phyloP scores from a whole-genome alignment of 148 eudicot species.

The Arctostaphylos glauca region DNA sequence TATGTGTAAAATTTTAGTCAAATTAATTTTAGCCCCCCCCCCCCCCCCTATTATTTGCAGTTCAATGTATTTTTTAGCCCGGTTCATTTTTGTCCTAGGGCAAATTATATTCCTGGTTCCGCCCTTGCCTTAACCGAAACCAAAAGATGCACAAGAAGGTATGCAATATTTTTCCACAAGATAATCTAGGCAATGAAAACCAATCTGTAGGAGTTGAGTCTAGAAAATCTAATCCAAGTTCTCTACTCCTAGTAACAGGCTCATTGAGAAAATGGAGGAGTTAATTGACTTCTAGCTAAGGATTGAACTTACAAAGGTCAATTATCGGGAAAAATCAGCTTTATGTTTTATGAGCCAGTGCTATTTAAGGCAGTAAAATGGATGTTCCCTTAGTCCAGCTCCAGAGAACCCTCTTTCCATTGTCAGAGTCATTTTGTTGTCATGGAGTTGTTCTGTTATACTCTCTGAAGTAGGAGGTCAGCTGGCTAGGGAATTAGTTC shows the following conservation, averaged over 20 bases:
- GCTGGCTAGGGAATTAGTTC: not conserved
- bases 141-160: not conserved
- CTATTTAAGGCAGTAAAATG: not conserved
- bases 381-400: not conserved
- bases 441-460: not conserved
- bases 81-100: too few relatives aligned
- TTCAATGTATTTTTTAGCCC: too few relatives aligned
- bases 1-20: too few relatives aligned
- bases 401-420: not conserved
- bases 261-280: not conserved
- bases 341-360: not conserved
- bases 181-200: not conserved
- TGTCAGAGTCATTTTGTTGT: not conserved
- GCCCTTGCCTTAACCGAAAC: not conserved
- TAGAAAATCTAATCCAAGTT: not conserved
- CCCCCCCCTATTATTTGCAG: too few relatives aligned
- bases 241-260: not conserved
- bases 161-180: not conserved
- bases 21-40: too few relatives aligned
- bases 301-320: not conserved
- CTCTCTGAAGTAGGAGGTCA: not conserved
- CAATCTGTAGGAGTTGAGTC: too few relatives aligned
- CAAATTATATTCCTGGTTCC: too few relatives aligned
- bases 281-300: not conserved
- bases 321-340: not conserved